These are phyloP conservation scores for Panicum hallii DNA, from an alignment of 202 grass and related monocot species.

Conservation along the genomic window DNA sequence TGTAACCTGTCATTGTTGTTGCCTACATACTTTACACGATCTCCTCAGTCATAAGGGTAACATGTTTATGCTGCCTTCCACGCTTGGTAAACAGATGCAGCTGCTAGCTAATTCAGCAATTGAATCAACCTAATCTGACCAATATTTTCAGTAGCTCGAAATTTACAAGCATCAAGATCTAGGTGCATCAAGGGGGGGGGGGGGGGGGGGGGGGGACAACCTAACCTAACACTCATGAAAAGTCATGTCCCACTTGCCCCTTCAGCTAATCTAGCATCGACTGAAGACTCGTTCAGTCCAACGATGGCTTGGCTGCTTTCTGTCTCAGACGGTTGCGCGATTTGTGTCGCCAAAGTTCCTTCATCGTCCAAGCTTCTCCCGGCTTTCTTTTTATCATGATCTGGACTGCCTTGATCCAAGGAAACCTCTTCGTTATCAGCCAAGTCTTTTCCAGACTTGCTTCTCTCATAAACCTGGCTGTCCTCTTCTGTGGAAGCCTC, in stretches of 20 bases:
- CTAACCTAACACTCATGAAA: background rate
- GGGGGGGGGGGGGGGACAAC: background rate
- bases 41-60: background rate
- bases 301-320: constrained; percentile 28
- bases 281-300: constrained; percentile 15
- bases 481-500: background rate
- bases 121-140: constrained; percentile 13
- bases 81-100: constrained; percentile 4
- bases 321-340: constrained; percentile 7
- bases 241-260: background rate
- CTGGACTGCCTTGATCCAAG: background rate
- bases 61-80: background rate
- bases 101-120: background rate
- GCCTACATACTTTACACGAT: constrained; percentile 1
- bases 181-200: background rate
- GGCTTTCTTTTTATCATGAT: constrained; percentile 2
- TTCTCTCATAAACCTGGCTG: background rate
- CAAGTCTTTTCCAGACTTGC: background rate
- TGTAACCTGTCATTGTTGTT: background rate
- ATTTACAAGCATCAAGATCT: constrained; percentile 23
- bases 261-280: constrained; percentile 36
- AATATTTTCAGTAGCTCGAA: background rate
- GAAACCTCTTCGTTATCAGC: background rate
- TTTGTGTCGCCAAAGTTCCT: background rate
- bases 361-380: constrained; percentile 8